phyloP scores from a whole-genome alignment of 2,329 filamentous ascomycete species.

The Cadophora sp. region DNA sequence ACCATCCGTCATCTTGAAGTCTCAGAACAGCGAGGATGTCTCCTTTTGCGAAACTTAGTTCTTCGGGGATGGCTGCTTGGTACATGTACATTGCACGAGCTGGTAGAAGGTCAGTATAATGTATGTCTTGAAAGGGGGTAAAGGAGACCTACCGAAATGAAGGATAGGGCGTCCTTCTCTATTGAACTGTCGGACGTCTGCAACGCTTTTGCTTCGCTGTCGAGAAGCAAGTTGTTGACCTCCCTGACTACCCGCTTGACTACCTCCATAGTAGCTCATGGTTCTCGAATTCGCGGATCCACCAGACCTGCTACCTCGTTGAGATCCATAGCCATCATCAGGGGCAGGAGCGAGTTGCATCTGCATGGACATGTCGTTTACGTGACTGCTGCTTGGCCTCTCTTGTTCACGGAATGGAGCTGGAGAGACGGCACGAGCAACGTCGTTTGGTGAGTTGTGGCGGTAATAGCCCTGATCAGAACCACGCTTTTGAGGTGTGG shows the following conservation, averaged over 20 bases:
- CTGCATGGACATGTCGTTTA: constrained; percentile 68
- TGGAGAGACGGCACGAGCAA: constrained; percentile 55
- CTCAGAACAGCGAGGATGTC: constrained; percentile 88
- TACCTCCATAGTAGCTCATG: constrained; percentile 60
- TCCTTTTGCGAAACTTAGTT: constrained; percentile 90
- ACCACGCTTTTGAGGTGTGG: constrained; percentile 52
- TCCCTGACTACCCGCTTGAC: constrained; percentile 41
- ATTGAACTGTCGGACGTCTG: constrained; percentile 82
- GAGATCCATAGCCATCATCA: constrained; percentile 65
- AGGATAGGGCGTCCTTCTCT: constrained; percentile 86
- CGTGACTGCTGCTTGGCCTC: constrained; percentile 56
- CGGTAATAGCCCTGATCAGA: constrained; percentile 59
- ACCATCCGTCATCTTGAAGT: constrained; percentile 98
- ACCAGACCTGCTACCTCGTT: constrained; percentile 56
- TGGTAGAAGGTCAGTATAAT: constrained; percentile 49
- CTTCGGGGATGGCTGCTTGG: constrained; percentile 91
- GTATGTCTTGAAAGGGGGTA: background rate
- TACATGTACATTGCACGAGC: constrained; percentile 95
- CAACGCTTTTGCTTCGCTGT: constrained; percentile 81
- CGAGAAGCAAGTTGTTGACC: constrained; percentile 49
- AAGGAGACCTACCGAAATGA: constrained; percentile 81
- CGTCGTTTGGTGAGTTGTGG: constrained; percentile 54
- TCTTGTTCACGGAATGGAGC: constrained; percentile 46
- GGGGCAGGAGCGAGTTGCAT: constrained; percentile 66
- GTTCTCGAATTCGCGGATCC: constrained; percentile 54